Evolutionary conservation across 2,329 filamentous ascomycete genomes (phyloP).

Genomic region (Macrophomina tecta): DNA sequence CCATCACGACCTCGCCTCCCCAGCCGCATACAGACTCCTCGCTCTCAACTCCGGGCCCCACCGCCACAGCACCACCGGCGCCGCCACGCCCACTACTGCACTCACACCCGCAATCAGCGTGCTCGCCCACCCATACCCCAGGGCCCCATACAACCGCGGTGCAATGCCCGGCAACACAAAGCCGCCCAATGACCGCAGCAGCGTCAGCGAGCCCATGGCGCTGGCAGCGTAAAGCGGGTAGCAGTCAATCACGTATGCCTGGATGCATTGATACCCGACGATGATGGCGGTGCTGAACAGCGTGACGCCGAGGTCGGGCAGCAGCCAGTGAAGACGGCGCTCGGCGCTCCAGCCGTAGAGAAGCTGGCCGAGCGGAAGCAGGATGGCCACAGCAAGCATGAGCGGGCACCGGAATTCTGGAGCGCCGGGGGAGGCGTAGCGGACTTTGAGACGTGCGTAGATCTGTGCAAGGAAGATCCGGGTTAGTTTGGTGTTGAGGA

Average conservation of each 20-base stretch:
- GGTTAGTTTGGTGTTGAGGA: no score
- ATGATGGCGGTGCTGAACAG: slow-evolving; percentile 32
- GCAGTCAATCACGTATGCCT: slow-evolving; percentile 34
- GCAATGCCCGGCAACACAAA: slow-evolving; percentile 55
- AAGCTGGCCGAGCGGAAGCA: slow-evolving; percentile 61
- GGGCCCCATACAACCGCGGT: slow-evolving; percentile 48
- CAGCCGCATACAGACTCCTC: background rate
- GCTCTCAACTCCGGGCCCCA: background rate
- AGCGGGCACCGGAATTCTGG: slow-evolving; percentile 60
- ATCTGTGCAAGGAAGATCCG: slow-evolving; percentile 12
- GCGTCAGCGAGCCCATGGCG: slow-evolving; percentile 56
- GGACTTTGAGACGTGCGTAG: slow-evolving; percentile 52
- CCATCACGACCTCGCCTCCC: background rate
- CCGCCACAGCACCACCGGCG: slow-evolving; percentile 55
- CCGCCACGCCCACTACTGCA: slow-evolving; percentile 53
- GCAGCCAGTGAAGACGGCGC: slow-evolving; percentile 46
- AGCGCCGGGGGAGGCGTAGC: slow-evolving; percentile 43
- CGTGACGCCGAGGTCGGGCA: slow-evolving; percentile 30
- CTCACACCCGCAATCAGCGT: slow-evolving; percentile 54
- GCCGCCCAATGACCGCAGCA: slow-evolving; percentile 54
- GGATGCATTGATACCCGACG: slow-evolving; percentile 33
- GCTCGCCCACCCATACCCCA: slow-evolving; percentile 58
- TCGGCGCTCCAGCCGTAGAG: slow-evolving; percentile 65
- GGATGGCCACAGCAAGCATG: slow-evolving; percentile 58
- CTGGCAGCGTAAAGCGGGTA: slow-evolving; percentile 54